These are phyloP conservation scores for Aspergillus sp. DNA, from an alignment of 2,329 filamentous ascomycete genomes.

Conservation along the genomic window DNA sequence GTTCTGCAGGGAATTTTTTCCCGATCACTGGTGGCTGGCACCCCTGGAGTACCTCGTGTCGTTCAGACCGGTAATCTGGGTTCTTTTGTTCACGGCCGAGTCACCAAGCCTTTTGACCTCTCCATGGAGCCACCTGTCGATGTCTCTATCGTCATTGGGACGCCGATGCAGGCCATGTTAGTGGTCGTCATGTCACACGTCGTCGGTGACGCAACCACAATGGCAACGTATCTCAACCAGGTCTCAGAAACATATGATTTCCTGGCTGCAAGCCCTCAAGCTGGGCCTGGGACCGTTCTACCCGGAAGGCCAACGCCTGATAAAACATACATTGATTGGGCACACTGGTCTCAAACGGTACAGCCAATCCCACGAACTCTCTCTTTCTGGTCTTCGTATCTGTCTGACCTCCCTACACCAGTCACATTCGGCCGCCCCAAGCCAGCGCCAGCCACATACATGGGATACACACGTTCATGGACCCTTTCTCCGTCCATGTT, in stretches of 20 bases:
- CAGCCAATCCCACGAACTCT: background rate
- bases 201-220: background rate
- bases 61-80: background rate
- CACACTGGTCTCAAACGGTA: background rate
- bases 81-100: background rate
- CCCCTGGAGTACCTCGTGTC: background rate
- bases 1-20: background rate
- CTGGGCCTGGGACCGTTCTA: background rate
- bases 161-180: background rate
- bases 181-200: background rate
- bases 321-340: background rate
- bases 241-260: background rate
- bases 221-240: background rate
- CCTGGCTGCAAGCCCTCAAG: background rate
- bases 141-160: background rate
- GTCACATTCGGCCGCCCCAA: background rate
- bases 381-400: background rate
- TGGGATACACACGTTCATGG: background rate
- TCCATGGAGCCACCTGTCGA: background rate
- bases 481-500: background rate
- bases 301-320: background rate
- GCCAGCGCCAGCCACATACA: background rate
- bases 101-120: background rate
- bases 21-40: background rate
- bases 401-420: background rate